These are phyloP conservation scores for Xylariomycetidae sp. DNA, from an alignment of 2,329 filamentous ascomycete genomes.

Conservation along the genomic window DNA sequence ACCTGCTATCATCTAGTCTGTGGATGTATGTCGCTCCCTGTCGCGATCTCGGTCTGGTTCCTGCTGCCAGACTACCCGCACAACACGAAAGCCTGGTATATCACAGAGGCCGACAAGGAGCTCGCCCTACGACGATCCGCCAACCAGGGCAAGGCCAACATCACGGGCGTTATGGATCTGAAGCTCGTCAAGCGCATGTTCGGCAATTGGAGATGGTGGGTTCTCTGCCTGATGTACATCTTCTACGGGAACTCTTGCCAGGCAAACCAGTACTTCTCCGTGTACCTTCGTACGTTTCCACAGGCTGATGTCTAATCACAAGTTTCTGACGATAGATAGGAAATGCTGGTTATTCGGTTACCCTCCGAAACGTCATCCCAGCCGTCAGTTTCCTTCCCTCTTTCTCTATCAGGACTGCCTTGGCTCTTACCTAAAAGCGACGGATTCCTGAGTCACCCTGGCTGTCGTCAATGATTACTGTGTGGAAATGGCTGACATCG, in stretches of 20 bases:
- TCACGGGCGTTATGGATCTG: constrained; percentile 15
- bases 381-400: no score
- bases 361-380: constrained; percentile 13
- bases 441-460: no score
- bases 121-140: constrained; percentile 18
- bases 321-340: no score
- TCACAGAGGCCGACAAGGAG: constrained; percentile 18
- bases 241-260: constrained; percentile 16
- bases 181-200: constrained; percentile 20
- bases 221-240: constrained; percentile 3
- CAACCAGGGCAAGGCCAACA: constrained; percentile 19
- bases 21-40: constrained; percentile 24
- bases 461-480: no score
- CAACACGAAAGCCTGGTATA: constrained; percentile 21
- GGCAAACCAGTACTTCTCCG: constrained; percentile 18
- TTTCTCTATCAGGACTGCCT: no score
- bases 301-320: no score
- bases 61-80: constrained; percentile 24
- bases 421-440: no score
- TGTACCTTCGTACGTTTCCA: constrained; percentile 9
- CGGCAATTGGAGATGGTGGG: constrained; percentile 24
- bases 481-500: not conserved
- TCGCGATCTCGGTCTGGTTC: constrained; percentile 21
- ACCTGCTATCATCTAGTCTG: constrained; percentile 5
- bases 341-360: constrained; percentile 7